phyloP scores from a whole-genome alignment of 2,329 filamentous ascomycete species.

The Colletotrichum camelliae region DNA sequence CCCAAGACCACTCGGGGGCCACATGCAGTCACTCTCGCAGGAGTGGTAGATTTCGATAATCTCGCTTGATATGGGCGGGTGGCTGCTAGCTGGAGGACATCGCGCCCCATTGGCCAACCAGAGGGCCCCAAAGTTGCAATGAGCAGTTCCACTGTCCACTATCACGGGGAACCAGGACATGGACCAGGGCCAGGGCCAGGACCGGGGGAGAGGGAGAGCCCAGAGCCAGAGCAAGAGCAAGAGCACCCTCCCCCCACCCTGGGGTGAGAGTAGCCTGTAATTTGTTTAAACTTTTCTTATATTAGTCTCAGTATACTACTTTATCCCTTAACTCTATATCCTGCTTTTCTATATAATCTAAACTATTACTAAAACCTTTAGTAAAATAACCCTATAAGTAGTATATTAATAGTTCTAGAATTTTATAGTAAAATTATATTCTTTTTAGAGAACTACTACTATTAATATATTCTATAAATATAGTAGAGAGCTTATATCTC shows the following conservation, averaged over 20 bases:
- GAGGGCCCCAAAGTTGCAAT: neutral
- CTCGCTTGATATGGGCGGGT: constrained; percentile 27
- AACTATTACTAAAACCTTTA: no score
- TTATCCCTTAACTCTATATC: no score
- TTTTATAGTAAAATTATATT: no score
- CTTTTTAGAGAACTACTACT: no score
- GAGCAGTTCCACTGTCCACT: constrained; percentile 16
- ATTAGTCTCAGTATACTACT: no score
- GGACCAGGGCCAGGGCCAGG: neutral
- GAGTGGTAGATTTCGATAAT: constrained; percentile 26
- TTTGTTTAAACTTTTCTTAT: no score
- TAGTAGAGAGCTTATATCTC: no score
- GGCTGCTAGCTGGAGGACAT: constrained; percentile 14
- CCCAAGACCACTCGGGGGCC: neutral
- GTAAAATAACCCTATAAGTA: no score
- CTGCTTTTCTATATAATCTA: no score
- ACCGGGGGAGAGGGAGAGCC: neutral
- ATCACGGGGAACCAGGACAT: constrained; percentile 9
- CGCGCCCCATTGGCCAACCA: constrained; percentile 14
- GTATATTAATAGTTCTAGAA: no score
- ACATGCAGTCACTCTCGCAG: constrained; percentile 12
- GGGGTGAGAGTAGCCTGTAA: no score
- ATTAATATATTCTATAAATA: no score
- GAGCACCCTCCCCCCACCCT: neutral
- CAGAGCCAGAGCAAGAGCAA: neutral